Evolutionary conservation across 2,329 filamentous ascomycete genomes (phyloP).

Genomic region (Talaromyces amestolkiae): DNA sequence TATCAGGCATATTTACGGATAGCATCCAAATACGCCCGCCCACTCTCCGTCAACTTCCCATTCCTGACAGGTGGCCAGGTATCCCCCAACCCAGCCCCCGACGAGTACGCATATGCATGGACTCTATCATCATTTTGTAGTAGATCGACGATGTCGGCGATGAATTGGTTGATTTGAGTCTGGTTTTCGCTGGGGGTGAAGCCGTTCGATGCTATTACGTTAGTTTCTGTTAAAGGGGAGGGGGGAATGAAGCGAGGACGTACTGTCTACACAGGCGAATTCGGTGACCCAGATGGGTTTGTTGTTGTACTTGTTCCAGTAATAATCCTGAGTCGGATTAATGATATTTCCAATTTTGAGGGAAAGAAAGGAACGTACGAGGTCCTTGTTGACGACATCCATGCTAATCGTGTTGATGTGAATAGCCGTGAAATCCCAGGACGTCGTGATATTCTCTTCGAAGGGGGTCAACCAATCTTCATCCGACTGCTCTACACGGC

Average conservation of each 20-base stretch:
- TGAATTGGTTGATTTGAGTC: slow-evolving; percentile 11
- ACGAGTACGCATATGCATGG: slow-evolving; percentile 13
- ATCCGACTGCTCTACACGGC: slow-evolving; percentile 4
- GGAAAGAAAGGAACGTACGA: neutral
- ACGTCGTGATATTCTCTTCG: neutral
- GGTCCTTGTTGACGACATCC: slow-evolving; percentile 9
- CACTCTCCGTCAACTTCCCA: slow-evolving; percentile 13
- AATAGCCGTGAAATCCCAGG: slow-evolving; percentile 14
- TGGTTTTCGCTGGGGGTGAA: slow-evolving; percentile 14
- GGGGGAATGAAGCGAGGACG: neutral
- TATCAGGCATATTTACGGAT: slow-evolving; percentile 10
- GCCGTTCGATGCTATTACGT: slow-evolving; percentile 3
- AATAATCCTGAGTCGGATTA: neutral
- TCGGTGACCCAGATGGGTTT: slow-evolving; percentile 16
- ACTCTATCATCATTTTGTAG: slow-evolving; percentile 11
- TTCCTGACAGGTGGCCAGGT: slow-evolving; percentile 4
- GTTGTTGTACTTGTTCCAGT: slow-evolving; percentile 8
- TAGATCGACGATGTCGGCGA: slow-evolving; percentile 12
- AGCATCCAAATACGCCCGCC: slow-evolving; percentile 13
- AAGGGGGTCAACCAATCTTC: slow-evolving; percentile 15
- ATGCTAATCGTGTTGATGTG: slow-evolving; percentile 14
- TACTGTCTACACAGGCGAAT: slow-evolving; percentile 15
- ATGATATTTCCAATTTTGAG: too few species aligned
- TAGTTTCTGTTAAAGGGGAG: neutral
- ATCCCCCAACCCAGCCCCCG: slow-evolving; percentile 10